Evolutionary conservation across 805 yeast species (phyloP).

Genomic region (Zygosaccharomyces gambellarensis): DNA sequence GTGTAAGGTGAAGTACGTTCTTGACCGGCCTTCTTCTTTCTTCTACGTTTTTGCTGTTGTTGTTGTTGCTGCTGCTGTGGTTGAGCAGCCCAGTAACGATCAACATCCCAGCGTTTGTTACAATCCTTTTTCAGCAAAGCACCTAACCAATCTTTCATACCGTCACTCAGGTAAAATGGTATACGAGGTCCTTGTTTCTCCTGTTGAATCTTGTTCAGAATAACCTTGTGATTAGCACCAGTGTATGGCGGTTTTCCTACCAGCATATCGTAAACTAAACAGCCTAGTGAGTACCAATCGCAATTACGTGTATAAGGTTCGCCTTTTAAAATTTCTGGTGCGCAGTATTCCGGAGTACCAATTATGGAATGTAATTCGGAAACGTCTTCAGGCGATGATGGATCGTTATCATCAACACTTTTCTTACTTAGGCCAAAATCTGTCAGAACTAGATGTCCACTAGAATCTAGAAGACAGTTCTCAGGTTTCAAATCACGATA

Average conservation of each 20-base stretch:
- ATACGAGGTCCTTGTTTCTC: constrained; percentile 51
- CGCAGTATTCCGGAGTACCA: constrained; percentile 53
- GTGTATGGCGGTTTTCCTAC: constrained; percentile 88
- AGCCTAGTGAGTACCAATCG: constrained; percentile 92
- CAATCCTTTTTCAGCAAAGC: constrained; percentile 68
- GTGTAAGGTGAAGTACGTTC: constrained; percentile 40
- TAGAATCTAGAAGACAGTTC: constrained; percentile 68
- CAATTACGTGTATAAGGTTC: constrained; percentile 71
- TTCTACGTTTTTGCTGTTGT: constrained; percentile 16
- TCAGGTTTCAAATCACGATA: constrained; percentile 89
- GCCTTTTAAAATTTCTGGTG: constrained; percentile 82
- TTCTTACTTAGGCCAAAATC: constrained; percentile 75
- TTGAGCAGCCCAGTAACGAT: constrained; percentile 43
- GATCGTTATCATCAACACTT: constrained; percentile 14
- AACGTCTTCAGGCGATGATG: constrained; percentile 20
- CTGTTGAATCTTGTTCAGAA: constrained; percentile 67
- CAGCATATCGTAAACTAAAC: constrained; percentile 71
- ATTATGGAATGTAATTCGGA: constrained; percentile 37
- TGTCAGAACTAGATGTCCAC: constrained; percentile 74
- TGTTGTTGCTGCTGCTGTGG: constrained; percentile 5
- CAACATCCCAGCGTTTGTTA: constrained; percentile 57
- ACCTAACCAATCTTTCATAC: constrained; percentile 69
- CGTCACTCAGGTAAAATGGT: constrained; percentile 73
- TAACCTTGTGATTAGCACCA: constrained; percentile 70
- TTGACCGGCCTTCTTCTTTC: constrained; percentile 29